phyloP scores from a whole-genome alignment of 2,329 filamentous ascomycete species.

The Penicillium verrucosum region DNA sequence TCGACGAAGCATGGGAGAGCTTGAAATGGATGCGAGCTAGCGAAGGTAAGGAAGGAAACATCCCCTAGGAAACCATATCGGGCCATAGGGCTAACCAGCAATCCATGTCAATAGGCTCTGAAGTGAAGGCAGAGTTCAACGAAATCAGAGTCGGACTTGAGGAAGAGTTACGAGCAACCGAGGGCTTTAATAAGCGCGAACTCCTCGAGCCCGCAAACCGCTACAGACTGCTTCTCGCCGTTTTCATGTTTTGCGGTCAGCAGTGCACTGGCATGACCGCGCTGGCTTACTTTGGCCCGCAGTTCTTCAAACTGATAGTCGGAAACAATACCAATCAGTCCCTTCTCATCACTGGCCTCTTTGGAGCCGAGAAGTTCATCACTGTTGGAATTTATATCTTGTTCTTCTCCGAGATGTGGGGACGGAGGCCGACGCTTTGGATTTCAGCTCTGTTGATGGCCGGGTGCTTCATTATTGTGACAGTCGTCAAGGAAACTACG shows the following conservation, averaged over 20 bases:
- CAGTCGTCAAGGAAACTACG: slow-evolving; percentile 44
- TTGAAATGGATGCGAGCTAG: slow-evolving; percentile 49
- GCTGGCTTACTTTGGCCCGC: slow-evolving; percentile 49
- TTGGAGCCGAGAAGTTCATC: slow-evolving; percentile 52
- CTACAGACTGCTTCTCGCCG: slow-evolving; percentile 46
- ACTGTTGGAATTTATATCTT: slow-evolving; percentile 48
- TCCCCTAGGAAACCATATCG: background rate
- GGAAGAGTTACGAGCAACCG: slow-evolving; percentile 34
- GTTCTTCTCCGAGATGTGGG: slow-evolving; percentile 51
- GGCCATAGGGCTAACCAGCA: slow-evolving; percentile 6
- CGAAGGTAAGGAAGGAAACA: slow-evolving; percentile 26
- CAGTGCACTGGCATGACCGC: slow-evolving; percentile 53
- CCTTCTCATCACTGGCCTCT: slow-evolving; percentile 51
- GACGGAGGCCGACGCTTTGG: slow-evolving; percentile 49
- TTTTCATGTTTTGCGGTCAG: slow-evolving; percentile 49
- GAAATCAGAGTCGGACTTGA: slow-evolving; percentile 28
- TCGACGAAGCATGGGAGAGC: slow-evolving; percentile 48
- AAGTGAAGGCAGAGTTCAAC: slow-evolving; percentile 47
- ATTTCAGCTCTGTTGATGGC: slow-evolving; percentile 51
- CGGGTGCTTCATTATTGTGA: slow-evolving; percentile 51
- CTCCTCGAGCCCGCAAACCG: slow-evolving; percentile 47
- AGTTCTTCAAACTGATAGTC: slow-evolving; percentile 50
- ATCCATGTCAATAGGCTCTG: slow-evolving; percentile 27
- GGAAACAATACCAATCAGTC: slow-evolving; percentile 44
- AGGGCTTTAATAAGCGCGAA: slow-evolving; percentile 50